Conservation (phyloP, 139 green algal genomes). For the Edaphochlamys debaryana region DNA sequence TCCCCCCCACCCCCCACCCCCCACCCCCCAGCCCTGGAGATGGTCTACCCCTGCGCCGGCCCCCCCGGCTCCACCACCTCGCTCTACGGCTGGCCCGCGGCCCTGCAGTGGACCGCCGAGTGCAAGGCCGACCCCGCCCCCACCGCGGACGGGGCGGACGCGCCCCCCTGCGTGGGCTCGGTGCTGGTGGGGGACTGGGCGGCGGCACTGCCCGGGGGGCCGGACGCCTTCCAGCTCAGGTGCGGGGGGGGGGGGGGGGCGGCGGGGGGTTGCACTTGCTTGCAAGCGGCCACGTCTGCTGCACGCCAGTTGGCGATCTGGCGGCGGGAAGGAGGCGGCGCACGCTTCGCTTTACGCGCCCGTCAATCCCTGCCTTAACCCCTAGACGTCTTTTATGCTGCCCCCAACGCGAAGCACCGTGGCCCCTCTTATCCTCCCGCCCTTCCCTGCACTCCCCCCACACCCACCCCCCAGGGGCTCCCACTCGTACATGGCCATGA, state of each 20-base stretch:
- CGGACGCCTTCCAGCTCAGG: neutral
- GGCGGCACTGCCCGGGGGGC: neutral
- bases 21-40: slow-evolving; percentile 9
- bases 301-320: no score
- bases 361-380: neutral
- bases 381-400: no score
- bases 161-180: neutral
- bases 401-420: no score
- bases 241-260: no score
- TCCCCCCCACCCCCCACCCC: neutral
- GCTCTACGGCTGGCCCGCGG: neutral
- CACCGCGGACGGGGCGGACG: neutral
- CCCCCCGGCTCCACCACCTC: neutral
- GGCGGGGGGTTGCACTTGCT: neutral
- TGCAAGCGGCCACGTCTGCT: neutral
- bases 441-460: no score
- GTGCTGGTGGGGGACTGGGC: neutral
- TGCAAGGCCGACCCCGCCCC: neutral
- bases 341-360: no score
- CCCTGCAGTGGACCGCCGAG: no score
- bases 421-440: no score
- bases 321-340: no score
- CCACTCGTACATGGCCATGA: no score
- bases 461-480: no score
- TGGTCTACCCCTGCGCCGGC: slow-evolving; percentile 14